Evolutionary conservation across 768 basidiomycete genomes (phyloP).

Genomic region (Hydnum rufescens): DNA sequence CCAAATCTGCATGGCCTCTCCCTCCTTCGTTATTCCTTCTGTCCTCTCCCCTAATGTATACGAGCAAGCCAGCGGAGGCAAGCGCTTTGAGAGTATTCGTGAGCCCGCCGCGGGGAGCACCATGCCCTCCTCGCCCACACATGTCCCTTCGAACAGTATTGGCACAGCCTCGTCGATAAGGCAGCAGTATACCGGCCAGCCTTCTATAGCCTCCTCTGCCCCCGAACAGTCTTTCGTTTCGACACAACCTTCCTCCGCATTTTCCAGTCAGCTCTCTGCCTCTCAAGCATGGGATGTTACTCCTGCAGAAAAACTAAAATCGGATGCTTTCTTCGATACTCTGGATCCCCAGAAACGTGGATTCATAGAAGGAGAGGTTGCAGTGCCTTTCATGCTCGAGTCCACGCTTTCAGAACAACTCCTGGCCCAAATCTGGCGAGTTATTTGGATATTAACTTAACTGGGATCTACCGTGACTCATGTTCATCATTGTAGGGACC

Average conservation of each 20-base stretch:
- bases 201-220: slow-evolving; percentile 15
- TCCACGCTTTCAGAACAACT: slow-evolving; percentile 64
- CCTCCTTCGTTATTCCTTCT: slow-evolving; percentile 48
- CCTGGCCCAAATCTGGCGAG: slow-evolving; percentile 84
- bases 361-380: slow-evolving; percentile 80
- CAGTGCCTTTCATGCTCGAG: slow-evolving; percentile 88
- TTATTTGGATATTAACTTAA: slow-evolving; percentile 8
- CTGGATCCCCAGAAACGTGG: slow-evolving; percentile 59
- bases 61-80: slow-evolving; percentile 39
- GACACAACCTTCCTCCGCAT: slow-evolving; percentile 7
- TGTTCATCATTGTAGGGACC: slow-evolving; percentile 42
- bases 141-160: neutral
- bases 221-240: slow-evolving; percentile 1
- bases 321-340: slow-evolving; percentile 65
- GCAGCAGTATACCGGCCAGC: slow-evolving; percentile 31
- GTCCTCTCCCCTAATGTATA: slow-evolving; percentile 67
- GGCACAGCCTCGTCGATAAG: slow-evolving; percentile 12
- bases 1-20: slow-evolving; percentile 72
- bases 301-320: slow-evolving; percentile 49
- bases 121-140: neutral
- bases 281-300: slow-evolving; percentile 61
- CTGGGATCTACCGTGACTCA: neutral
- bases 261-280: slow-evolving; percentile 5
- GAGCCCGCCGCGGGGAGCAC: neutral
- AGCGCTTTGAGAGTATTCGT: neutral